Base-by-base conservation (phyloP, 768 basidiomycete genomes). In the Psilocybe cubensis region DNA sequence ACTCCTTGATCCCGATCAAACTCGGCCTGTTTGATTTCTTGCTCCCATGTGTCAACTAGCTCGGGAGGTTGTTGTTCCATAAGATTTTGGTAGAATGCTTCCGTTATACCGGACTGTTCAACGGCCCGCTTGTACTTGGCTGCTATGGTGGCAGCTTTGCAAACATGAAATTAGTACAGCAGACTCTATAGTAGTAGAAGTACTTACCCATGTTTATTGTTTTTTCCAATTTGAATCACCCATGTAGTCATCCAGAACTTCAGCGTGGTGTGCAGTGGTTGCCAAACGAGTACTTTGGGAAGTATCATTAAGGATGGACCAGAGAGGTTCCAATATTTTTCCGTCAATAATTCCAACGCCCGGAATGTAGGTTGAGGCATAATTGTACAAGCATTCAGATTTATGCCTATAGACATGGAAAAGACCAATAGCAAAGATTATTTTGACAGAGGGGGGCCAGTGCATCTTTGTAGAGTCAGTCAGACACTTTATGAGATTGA, bases 311-410 rank as follows among this genome's bases (percentile, higher is more conserved):
- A 74, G 48, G 0, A 52, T n/a, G 0, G 62, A 44, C 73, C 73
- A 77, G 0, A 74, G 27, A 0, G 68, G 67, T 31, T 75, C 73
- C n/a, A 76, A 23, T 1, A 74, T 72, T 35, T 76, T 68, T 0
- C 72, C 70, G 40, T 70, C 69, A 0, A 71, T 35, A 11, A 68
- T 58, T 0, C 72, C 68, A 0, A 61, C 61, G 0, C 73, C 73
- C 4, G 27, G 29, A 20, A 76, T 68, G 20, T 66, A 74, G n/a
- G 62, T 62, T 0, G 66, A 57, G 0, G 64, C 61, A 56, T 59
- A 76, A 0, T 66, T 44, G 1, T 66, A 38, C 18, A 68, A 61
- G 43, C 73, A 75, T 0, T 55, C n/a, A 0, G 60, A 47, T 18
- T 63, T 52, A 31, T 75, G 74, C 0, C 64, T 70, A 55, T 66